phyloP scores from a whole-genome alignment of 768 basidiomycete genomes.

The Mycena alexandri region DNA sequence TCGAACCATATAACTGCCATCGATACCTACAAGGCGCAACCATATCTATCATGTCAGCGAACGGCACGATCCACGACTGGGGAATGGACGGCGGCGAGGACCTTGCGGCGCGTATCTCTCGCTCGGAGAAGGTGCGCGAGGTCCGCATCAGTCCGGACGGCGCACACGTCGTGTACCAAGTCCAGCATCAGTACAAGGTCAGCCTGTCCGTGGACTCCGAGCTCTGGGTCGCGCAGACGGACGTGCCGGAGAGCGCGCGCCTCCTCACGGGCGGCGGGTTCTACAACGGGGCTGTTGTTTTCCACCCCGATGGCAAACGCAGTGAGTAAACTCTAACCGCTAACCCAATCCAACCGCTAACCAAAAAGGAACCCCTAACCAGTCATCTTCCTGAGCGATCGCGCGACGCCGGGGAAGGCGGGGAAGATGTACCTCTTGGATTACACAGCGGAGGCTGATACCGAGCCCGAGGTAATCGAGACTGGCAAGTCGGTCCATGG shows the following conservation, averaged over 20 bases:
- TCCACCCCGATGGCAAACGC: constrained; percentile 47
- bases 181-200: constrained; percentile 47
- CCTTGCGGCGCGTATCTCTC: constrained; percentile 44
- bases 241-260: constrained; percentile 44
- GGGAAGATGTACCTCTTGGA: constrained; percentile 40
- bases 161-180: constrained; percentile 47
- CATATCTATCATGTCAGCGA: background rate
- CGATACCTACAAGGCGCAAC: background rate
- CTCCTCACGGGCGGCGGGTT: constrained; percentile 45
- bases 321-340: background rate
- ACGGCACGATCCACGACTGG: constrained; percentile 7
- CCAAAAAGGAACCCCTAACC: no score
- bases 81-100: constrained; percentile 13
- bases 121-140: constrained; percentile 49
- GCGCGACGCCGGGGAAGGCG: constrained; percentile 45
- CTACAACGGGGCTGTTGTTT: constrained; percentile 47
- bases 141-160: constrained; percentile 51
- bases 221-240: constrained; percentile 48
- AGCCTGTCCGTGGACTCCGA: constrained; percentile 41
- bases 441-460: constrained; percentile 23
- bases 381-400: constrained; percentile 49
- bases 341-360: no score
- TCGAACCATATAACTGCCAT: no score
- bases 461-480: constrained; percentile 29
- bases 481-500: constrained; percentile 42